Conservation (phyloP, 768 basidiomycete species). For the Punctularia strigosozonata region DNA sequence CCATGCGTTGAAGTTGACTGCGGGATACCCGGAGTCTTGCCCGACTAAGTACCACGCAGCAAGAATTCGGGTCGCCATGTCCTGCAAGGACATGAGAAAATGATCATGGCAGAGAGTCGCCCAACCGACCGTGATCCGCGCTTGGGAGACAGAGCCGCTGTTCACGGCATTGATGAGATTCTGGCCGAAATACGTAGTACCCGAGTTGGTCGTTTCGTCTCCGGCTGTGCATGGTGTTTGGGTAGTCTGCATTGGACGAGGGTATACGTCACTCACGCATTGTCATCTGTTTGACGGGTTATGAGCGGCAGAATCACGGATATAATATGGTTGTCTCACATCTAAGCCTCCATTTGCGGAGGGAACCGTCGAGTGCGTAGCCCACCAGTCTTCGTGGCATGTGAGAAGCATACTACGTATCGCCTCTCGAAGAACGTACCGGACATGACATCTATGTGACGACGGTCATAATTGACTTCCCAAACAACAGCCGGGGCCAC, state of each 20-base stretch:
- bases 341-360: conserved; percentile 47
- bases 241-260: no score
- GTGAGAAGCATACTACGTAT: conserved; percentile 22
- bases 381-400: conserved; percentile 37
- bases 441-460: conserved; percentile 38
- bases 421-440: conserved; percentile 22
- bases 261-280: conserved; percentile 50
- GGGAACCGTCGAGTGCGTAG: conserved; percentile 35
- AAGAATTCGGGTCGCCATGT: conserved; percentile 59
- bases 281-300: conserved; percentile 32
- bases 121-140: conserved; percentile 32
- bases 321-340: conserved; percentile 20
- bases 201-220: no score
- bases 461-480: conserved; percentile 10
- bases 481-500: conserved; percentile 10
- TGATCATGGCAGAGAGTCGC: not conserved
- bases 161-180: conserved; percentile 43
- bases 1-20: conserved; percentile 43
- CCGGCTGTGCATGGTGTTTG: no score
- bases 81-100: conserved; percentile 16
- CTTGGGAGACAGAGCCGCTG: conserved; percentile 40
- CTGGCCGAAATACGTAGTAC: conserved; percentile 47
- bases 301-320: not conserved
- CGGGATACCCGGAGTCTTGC: conserved; percentile 43
- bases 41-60: conserved; percentile 46